Base-by-base conservation (phyloP, 148 eudicot species). In the Silene uniflora region DNA sequence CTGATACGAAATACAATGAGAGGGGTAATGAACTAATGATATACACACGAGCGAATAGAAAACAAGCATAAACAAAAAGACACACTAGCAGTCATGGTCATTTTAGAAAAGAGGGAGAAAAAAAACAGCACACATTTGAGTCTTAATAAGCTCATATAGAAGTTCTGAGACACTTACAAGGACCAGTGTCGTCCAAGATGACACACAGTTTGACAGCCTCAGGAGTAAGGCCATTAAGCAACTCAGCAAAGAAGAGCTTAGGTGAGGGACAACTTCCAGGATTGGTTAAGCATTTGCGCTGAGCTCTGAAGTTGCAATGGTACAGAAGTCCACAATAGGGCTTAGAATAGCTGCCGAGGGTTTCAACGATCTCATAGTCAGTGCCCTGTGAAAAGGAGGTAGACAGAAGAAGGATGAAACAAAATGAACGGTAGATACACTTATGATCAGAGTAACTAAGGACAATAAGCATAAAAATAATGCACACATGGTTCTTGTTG, bases 251-350 rank as follows among this genome's bases (percentile, higher is more conserved):
- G 39, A 35, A 35, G 39, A 35, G 39, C 39, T 35, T 35, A 35
- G 39, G 39, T 35, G 58, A 54, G 58, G 58, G 58, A 54, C 58
- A 6, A 11, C 58, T 54, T 54, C 58, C 58, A 54, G 58, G 11
- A 4, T 6, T 54, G 58, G 58, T 54, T 54, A 54, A 54, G 6
- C 58, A 11, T 54, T 54, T 54, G 13, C 18, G 58, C 13, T 54
- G 58, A 54, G 58, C 58, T 54, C 58, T 54, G 58, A 54, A 54
- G 58, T 54, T 54, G 58, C 58, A 54, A 54, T 54, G 58, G 58
- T 54, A 54, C 13, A 54, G 58, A 54, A 54, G 6, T 54, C 58
- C 58, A 54, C 11, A 3, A 54, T 3, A 54, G 58, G 58, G 12
- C 16, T 54, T 17, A 3, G 11, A 54, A 54, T 54, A 54, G 58